Base-by-base conservation (phyloP, 257 asterid species). In the Rhazya stricta region DNA sequence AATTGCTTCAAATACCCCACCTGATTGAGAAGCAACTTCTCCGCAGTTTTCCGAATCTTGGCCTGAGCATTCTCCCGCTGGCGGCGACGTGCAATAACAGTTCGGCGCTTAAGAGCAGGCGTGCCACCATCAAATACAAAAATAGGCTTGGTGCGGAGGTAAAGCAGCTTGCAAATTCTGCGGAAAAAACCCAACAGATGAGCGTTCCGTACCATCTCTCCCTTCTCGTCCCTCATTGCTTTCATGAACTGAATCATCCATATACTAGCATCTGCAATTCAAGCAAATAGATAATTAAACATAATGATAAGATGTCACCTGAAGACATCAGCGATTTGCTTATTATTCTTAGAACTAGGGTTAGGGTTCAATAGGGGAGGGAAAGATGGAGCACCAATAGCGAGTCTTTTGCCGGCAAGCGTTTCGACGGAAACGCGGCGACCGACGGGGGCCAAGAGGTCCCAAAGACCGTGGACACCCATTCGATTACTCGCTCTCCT, bases 391-490 rank as follows among this genome's bases (percentile, higher is more conserved):
- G 27, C 84, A 94, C 98, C 97, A 74, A 94, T 94, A 27, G 97
- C 97, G 82, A 94, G 94, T 79, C 85, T 90, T 71, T 89, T 91
- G 1, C 98, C 97, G 79, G 97, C 82, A 45, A 94, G 97, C 71
- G 97, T 94, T 82, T 94, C 98, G 67, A 94, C 97, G 34, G 98
- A 94, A 45, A 94, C 98, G 58, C 98, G 95, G 79, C 98, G 97
- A 71, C 98, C 98, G 79, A 90, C 97, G 67, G 98, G 98, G 71
- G 98, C 90, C 36, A 94, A 83, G 74, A 94, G 96, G 46, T 94
- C 97, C 98, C 98, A 94, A 29, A 94, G 89, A 56, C 96, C 96
- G 81, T 94, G 98, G 68, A 94, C 98, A 71, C 98, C 98, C 98
- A 94, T 80, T 39, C 65, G n/a, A 15, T 50, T 32, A 43, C 25